phyloP scores from a whole-genome alignment of 2,329 filamentous ascomycete species.

The Trichophyton rubrum region DNA sequence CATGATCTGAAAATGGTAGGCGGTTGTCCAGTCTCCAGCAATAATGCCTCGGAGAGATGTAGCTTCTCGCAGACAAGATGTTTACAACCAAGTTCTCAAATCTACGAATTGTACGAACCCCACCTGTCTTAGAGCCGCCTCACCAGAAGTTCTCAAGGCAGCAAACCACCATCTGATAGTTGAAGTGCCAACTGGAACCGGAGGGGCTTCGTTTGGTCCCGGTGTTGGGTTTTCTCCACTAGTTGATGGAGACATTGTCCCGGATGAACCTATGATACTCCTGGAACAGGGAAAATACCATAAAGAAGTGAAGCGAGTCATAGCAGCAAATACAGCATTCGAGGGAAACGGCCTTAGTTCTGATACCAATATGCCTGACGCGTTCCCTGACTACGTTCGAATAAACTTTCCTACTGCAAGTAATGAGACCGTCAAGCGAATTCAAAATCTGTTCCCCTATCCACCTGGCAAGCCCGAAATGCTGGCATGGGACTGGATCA shows the following conservation, averaged over 20 bases:
- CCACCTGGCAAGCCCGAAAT: conserved; percentile 7
- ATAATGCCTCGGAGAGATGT: conserved; percentile 3
- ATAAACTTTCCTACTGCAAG: neutral
- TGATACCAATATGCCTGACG: neutral
- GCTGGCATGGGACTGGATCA: conserved; percentile 10
- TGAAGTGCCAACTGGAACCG: neutral
- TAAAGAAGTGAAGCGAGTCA: neutral
- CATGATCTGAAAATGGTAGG: neutral
- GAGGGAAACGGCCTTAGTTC: neutral
- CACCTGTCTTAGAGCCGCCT: neutral
- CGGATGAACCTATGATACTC: neutral
- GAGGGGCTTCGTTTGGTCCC: neutral
- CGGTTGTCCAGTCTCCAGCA: neutral
- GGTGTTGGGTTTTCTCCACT: neutral
- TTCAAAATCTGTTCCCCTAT: neutral
- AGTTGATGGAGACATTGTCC: neutral
- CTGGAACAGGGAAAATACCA: neutral
- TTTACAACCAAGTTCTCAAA: neutral
- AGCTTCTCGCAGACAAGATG: neutral
- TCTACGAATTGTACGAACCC: neutral
- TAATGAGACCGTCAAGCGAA: neutral
- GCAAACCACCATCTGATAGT: neutral
- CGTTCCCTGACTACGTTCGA: neutral
- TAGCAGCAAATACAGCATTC: neutral
- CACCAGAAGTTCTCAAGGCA: neutral